These are phyloP conservation scores for Tulasnella sp. DNA, from an alignment of 768 basidiomycete genomes.

Conservation along the genomic window DNA sequence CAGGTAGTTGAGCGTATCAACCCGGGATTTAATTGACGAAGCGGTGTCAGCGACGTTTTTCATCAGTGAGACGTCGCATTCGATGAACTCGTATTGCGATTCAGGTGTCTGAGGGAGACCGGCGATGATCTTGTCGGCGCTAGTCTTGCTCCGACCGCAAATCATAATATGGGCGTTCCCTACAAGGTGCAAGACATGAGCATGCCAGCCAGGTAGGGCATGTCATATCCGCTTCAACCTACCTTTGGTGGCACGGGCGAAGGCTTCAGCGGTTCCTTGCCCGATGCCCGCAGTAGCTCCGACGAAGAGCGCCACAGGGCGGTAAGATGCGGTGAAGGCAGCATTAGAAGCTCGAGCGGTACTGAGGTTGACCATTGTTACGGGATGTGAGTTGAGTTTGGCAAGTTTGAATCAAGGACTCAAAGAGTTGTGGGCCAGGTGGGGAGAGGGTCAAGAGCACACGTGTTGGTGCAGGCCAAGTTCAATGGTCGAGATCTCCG, in stretches of 20 bases:
- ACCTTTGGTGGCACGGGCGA: conserved; percentile 16
- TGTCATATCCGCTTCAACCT: no score
- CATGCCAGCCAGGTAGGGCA: no score
- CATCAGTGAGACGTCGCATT: conserved; percentile 24
- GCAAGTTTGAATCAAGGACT: no score
- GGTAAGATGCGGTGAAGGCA: background rate
- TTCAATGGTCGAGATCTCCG: no score
- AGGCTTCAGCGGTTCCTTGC: conserved; percentile 5
- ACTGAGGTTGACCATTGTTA: conserved; percentile 2
- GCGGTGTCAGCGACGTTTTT: conserved; percentile 13
- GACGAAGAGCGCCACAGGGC: conserved; percentile 17
- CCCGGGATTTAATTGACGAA: no score
- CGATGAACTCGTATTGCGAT: conserved; percentile 25
- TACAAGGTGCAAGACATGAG: background rate
- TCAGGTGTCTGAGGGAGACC: conserved; percentile 12
- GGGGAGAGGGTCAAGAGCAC: no score
- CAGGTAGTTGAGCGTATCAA: conserved; percentile 14
- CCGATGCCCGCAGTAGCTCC: conserved; percentile 17
- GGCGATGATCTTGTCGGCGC: conserved; percentile 20
- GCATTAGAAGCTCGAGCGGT: background rate
- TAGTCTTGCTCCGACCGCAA: conserved; percentile 17
- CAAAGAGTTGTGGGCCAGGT: no score
- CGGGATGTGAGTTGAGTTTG: no score
- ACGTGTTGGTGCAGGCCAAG: no score
- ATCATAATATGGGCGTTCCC: conserved; percentile 19